Percentiles rank a stretch among this genome's conserved stretches.
Conservation (phyloP, 2,329 filamentous ascomycete genomes). For the Monilinia laxa region DNA sequence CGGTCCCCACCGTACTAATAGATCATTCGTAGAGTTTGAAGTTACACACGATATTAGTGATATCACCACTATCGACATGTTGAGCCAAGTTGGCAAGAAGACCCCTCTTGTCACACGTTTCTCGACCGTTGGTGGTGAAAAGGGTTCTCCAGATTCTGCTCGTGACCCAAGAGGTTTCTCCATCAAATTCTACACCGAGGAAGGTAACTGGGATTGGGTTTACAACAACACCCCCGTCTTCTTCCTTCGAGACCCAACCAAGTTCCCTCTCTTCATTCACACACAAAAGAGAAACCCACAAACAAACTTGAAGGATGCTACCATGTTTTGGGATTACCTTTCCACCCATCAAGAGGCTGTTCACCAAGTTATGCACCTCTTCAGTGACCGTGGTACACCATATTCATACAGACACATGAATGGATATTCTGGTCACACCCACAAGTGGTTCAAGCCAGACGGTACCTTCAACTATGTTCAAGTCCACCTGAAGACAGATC, state of each 20-base stretch:
- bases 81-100: slow-evolving; percentile 63
- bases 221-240: slow-evolving; percentile 77
- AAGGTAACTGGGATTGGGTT: slow-evolving; percentile 72
- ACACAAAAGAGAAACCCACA: slow-evolving; percentile 74
- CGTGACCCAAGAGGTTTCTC: slow-evolving; percentile 68
- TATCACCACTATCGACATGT: slow-evolving; percentile 34
- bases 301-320: slow-evolving; percentile 66
- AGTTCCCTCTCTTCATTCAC: slow-evolving; percentile 75
- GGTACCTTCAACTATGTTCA: slow-evolving; percentile 66
- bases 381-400: slow-evolving; percentile 65
- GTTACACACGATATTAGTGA: slow-evolving; percentile 39
- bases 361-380: slow-evolving; percentile 65
- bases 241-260: slow-evolving; percentile 71
- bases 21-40: slow-evolving; percentile 33
- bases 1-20: slow-evolving; percentile 23
- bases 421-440: slow-evolving; percentile 65
- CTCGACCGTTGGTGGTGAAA: slow-evolving; percentile 70
- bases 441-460: slow-evolving; percentile 65
- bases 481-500: slow-evolving; percentile 62
- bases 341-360: slow-evolving; percentile 60
- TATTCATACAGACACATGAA: slow-evolving; percentile 67
- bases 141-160: slow-evolving; percentile 65
- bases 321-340: slow-evolving; percentile 49
- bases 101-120: slow-evolving; percentile 67
- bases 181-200: slow-evolving; percentile 69